Evolutionary conservation across 306 rosid species (phyloP), one percentile per base, ranked within the genome.

Genomic region (Lupinus albus): DNA sequence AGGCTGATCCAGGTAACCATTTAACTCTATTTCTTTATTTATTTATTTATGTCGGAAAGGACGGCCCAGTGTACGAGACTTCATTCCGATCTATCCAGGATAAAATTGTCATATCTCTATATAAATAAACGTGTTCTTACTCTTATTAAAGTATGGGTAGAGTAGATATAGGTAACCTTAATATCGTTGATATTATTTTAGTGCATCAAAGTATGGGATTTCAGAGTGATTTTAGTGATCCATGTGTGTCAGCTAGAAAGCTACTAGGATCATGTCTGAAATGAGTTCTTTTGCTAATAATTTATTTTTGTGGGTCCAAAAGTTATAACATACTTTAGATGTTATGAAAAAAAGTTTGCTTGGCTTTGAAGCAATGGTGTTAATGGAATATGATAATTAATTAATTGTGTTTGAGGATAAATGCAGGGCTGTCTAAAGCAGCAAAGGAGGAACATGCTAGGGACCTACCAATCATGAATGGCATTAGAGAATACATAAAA

Each of bases 391-490:
- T 25, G 5, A 1, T 11, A 3, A 3, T 41, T 41, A 21, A 54
- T 11, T 39, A 4, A 61, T 70, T 56, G 21, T 55, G 15, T 54
- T 13, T 36, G 39, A 54, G 18, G 18, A 70, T 66, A 55, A 64
- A 20, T 80, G 77, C 76, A 91, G 97, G 84, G 36, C 71, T 88
- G 21, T 77, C 91, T 41, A 88, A 86, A 83, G 88, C 81, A 76
- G 92, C 97, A 54, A 88, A 83, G 45, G 89, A 78, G 75, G 95
- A 91, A 78, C 97, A 91, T 84, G 97, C 88, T 25, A 91, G 93
- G 85, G 93, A 91, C 80, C 80, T 91, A 59, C 97, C 95, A 38
- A 84, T 88, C 67, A 91, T 91, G 97, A 91, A 91, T 88, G 95
- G 97, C 70, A 88, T 91, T 68, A 88, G 86, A 80, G 97, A 91